Evolutionary conservation across 495 filamentous ascomycete genomes (phyloP), one percentile per base, ranked within the genome.

Genomic region (Viridothelium virens): DNA sequence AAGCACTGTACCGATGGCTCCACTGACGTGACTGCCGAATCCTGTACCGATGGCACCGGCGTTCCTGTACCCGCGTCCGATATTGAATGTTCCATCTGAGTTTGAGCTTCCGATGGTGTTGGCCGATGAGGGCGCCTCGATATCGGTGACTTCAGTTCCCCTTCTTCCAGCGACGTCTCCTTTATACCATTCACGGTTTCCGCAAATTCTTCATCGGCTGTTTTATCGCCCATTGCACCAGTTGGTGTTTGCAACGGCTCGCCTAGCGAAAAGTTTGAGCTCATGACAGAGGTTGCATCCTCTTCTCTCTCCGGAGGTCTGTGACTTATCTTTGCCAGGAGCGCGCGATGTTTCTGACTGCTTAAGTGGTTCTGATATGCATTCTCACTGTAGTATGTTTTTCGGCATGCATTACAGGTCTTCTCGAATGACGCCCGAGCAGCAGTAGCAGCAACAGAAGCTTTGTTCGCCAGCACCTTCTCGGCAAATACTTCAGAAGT

Each of bases 361-460:
- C 87, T 87, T 38, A 97, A 72, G 75, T 99, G 94, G 74, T 99
- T 97, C 72, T 85, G 84, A 76, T 91, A 97, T 16, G 94, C 92
- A 77, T 96, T 96, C 73, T 96, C 91, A 74, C 91, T 96, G 81
- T 87, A 97, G 78, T 92, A 98, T 33, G 89, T 90, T 79, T 94
- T 95, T 70, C 89, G 87, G 80, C 94, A 98, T 2, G 86, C 84
- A 2, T 85, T 79, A 74, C 94, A 98, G 14, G 80, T 75, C 70
- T 87, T 92, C 73, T 96, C 91, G 74, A 91, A 98, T 2, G 91
- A 86, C 25, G 92, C 95, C 78, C 90, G 91, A 63, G 91, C 89
- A 56, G 91, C 91, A 62, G 91, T 90, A 12, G 91, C 89, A 14
- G 84, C 88, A 6, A 91, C 87, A 4, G 85, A 85, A 38, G 91